Evolutionary conservation across 805 yeast genomes (phyloP).

Genomic region (Lachancea cidri): DNA sequence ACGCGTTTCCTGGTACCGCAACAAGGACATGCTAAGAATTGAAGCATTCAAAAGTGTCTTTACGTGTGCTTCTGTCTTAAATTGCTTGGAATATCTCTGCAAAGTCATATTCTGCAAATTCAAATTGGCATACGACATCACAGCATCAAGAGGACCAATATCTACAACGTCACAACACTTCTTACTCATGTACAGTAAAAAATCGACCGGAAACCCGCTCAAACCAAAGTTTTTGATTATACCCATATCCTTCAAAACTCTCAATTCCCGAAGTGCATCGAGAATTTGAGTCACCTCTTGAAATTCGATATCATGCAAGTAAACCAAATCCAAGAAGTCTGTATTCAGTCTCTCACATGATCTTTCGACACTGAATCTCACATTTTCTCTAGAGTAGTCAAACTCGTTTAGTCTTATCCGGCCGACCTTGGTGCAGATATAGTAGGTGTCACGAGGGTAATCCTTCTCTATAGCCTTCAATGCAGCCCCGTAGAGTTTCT

Average conservation of each 20-base stretch:
- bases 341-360: slow-evolving; percentile 66
- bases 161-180: slow-evolving; percentile 32
- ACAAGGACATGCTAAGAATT: slow-evolving; percentile 80
- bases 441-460: slow-evolving; percentile 55
- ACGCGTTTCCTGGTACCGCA: slow-evolving; percentile 62
- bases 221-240: slow-evolving; percentile 62
- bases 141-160: slow-evolving; percentile 65
- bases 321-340: slow-evolving; percentile 69
- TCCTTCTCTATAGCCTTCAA: slow-evolving; percentile 37
- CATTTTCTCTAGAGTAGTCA: slow-evolving; percentile 61
- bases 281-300: slow-evolving; percentile 48
- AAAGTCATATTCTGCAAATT: slow-evolving; percentile 70
- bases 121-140: slow-evolving; percentile 75
- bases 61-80: slow-evolving; percentile 50
- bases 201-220: slow-evolving; percentile 82
- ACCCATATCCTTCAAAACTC: slow-evolving; percentile 58
- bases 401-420: slow-evolving; percentile 63
- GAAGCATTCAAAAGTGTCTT: slow-evolving; percentile 70
- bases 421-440: slow-evolving; percentile 83
- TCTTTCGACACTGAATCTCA: slow-evolving; percentile 58
- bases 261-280: slow-evolving; percentile 60
- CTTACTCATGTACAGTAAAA: slow-evolving; percentile 49
- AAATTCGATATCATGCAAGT: slow-evolving; percentile 88
- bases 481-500: slow-evolving; percentile 64
- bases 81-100: slow-evolving; percentile 42